Evolutionary conservation across 1,284 basidiomycete species (phyloP).

Genomic region (Chalciporus piperatoides): DNA sequence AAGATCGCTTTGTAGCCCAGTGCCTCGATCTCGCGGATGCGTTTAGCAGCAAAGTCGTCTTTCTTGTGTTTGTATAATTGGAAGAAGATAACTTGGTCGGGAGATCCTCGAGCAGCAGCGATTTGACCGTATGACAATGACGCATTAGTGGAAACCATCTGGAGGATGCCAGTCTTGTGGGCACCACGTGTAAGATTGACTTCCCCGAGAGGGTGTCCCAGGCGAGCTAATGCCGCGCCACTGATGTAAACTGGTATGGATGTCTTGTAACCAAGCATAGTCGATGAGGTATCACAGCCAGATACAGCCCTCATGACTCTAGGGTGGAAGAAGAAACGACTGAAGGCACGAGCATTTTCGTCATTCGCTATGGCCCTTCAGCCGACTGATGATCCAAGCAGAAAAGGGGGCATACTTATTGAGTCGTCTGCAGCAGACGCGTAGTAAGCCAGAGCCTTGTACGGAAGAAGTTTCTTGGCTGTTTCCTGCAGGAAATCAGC

Average conservation of each 20-base stretch:
- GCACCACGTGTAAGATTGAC: constrained; percentile 79
- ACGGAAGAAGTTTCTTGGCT: constrained; percentile 63
- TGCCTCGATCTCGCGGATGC: constrained; percentile 67
- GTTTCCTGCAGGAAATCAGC: constrained; percentile 40
- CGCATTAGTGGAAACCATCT: constrained; percentile 88
- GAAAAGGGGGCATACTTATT: constrained; percentile 51
- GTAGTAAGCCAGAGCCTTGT: constrained; percentile 80
- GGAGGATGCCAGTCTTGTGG: constrained; percentile 70
- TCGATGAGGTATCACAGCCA: constrained; percentile 69
- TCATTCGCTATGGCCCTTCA: constrained; percentile 41
- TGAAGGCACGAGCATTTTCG: constrained; percentile 74
- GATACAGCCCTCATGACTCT: constrained; percentile 74
- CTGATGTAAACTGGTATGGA: constrained; percentile 82
- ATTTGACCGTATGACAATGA: constrained; percentile 76
- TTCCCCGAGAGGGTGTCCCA: constrained; percentile 87
- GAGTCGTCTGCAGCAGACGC: constrained; percentile 80
- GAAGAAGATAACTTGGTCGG: constrained; percentile 76
- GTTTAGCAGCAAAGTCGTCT: constrained; percentile 63
- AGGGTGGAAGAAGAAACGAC: constrained; percentile 78
- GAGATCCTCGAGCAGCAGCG: constrained; percentile 50
- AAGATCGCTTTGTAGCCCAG: constrained; percentile 85
- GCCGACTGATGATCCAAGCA: not conserved
- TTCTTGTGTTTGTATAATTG: constrained; percentile 85
- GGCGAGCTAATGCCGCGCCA: constrained; percentile 84
- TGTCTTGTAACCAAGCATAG: constrained; percentile 71